Conservation (phyloP, 202 grass and related monocot genomes). For the Zizania palustris region DNA sequence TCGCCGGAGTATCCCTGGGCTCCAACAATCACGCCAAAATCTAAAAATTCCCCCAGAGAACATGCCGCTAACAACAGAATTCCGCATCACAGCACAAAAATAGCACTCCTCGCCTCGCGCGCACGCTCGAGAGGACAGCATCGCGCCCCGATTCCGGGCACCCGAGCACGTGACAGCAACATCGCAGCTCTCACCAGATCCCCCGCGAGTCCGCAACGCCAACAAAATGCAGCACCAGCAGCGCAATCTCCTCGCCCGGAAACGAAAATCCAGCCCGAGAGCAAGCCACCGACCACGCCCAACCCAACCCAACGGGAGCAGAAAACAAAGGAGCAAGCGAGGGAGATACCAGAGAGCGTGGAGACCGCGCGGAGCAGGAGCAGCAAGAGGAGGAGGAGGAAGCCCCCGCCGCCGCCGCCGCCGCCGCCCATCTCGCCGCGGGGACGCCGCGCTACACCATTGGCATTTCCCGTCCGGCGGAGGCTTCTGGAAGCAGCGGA, state of each 20-base stretch:
- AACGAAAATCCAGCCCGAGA: not conserved
- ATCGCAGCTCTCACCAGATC: not conserved
- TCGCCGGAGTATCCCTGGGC: too few species aligned
- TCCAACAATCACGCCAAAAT: too few species aligned
- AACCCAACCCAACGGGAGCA: not conserved
- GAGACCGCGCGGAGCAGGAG: conserved; percentile 7
- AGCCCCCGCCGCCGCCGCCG: conserved; percentile 2
- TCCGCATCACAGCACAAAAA: not conserved
- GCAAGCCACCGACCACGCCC: not conserved
- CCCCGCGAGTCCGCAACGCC: too few species aligned
- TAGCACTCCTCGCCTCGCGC: not conserved
- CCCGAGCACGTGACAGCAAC: conserved; percentile 19
- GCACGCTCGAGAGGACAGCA: not conserved
- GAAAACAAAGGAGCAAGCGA: not conserved
- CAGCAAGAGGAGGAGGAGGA: not conserved
- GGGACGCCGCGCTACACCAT: conserved; percentile 29
- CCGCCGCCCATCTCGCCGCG: conserved; percentile 26
- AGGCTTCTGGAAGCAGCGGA: conserved; percentile 26
- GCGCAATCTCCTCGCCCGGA: not conserved
- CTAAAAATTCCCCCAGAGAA: not conserved
- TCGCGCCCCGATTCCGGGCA: conserved; percentile 8
- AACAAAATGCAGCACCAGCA: not conserved
- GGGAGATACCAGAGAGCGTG: conserved; percentile 41
- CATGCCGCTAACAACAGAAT: not conserved
- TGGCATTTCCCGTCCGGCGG: conserved; percentile 40